Evolutionary conservation across 176 grass and related monocot genomes (phyloP).

Genomic region (Bonia amplexicaulis): DNA sequence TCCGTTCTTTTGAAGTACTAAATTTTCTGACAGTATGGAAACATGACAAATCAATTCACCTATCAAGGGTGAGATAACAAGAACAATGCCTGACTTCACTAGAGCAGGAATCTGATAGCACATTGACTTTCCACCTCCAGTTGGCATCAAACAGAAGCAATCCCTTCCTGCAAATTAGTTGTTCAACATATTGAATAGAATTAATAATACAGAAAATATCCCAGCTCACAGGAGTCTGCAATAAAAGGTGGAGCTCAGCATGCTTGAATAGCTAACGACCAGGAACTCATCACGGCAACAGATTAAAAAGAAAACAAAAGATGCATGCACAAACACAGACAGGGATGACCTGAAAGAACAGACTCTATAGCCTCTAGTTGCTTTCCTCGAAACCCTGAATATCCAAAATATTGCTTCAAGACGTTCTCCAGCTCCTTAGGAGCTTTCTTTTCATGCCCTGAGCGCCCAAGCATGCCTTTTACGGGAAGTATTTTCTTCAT

Average conservation of each 20-base stretch:
- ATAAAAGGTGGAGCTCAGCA: neutral
- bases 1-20: slow-evolving; percentile 27
- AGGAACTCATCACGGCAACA: neutral
- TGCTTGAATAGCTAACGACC: neutral
- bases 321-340: neutral
- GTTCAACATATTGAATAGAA: neutral
- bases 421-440: slow-evolving; percentile 50
- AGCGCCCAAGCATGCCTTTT: slow-evolving; percentile 12
- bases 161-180: slow-evolving; percentile 64
- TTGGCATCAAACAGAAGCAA: slow-evolving; percentile 99
- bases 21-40: slow-evolving; percentile 3
- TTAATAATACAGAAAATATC: neutral
- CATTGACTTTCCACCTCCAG: slow-evolving; percentile 97
- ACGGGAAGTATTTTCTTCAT: slow-evolving; percentile 81
- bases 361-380: slow-evolving; percentile 82
- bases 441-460: slow-evolving; percentile 21
- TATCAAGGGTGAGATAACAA: slow-evolving; percentile 97
- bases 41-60: slow-evolving; percentile 38
- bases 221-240: neutral
- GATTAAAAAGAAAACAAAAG: neutral
- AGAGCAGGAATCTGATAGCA: slow-evolving; percentile 92
- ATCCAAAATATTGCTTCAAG: slow-evolving; percentile 66
- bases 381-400: slow-evolving; percentile 74
- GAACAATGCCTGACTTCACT: slow-evolving; percentile 81
- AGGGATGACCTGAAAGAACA: slow-evolving; percentile 70